A percentile compares a stretch with the other conserved stretches of the same genome.
These are phyloP conservation scores for Daedaleopsis sinensis DNA, from an alignment of 768 basidiomycete species.

Conservation along the genomic window DNA sequence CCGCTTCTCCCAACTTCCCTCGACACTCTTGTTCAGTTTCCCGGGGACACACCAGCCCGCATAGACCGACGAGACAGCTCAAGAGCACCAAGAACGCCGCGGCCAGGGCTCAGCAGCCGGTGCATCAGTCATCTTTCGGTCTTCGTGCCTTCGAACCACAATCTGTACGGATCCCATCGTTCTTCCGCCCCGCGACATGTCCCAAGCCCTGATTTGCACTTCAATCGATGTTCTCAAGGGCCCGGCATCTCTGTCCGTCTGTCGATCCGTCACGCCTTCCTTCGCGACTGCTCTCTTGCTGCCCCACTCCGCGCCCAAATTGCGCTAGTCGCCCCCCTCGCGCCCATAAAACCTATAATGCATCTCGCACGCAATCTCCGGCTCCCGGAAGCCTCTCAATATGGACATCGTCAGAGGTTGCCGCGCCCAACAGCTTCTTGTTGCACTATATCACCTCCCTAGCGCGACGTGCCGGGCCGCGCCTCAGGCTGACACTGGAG, in stretches of 20 bases:
- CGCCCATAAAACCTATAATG: neutral
- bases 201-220: constrained; percentile 9
- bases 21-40: no score
- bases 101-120: constrained; percentile 4
- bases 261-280: constrained; percentile 16
- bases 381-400: no score
- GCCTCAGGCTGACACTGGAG: neutral
- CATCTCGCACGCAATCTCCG: no score
- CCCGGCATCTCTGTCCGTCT: constrained; percentile 11
- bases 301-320: neutral
- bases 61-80: neutral
- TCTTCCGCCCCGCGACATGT: constrained; percentile 11
- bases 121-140: neutral
- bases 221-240: neutral
- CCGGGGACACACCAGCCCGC: neutral
- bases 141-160: constrained; percentile 6
- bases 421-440: constrained; percentile 1
- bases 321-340: neutral
- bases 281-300: neutral
- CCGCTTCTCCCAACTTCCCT: no score
- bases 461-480: constrained; percentile 4
- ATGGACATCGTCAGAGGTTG: no score
- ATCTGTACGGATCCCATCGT: constrained; percentile 12
- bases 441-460: constrained; percentile 14
- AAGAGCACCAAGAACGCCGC: neutral